Evolutionary conservation across 495 filamentous ascomycete genomes (phyloP).

Genomic region (Penicillium angulare): DNA sequence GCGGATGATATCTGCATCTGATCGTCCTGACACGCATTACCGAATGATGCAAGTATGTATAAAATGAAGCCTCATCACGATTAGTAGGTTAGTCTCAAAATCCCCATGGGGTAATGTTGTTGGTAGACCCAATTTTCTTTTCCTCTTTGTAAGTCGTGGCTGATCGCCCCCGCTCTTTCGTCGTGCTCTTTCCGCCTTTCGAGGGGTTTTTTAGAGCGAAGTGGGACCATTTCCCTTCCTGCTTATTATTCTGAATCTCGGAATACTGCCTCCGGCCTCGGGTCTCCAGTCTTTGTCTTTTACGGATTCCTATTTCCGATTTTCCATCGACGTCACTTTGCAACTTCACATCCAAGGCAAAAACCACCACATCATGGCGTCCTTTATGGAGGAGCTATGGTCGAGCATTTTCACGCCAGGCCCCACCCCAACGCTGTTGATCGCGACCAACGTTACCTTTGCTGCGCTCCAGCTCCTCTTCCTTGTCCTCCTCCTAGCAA

Average conservation of each 20-base stretch:
- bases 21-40: background rate
- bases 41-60: background rate
- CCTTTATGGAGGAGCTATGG: conserved; percentile 82
- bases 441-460: conserved; percentile 90
- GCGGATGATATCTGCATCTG: background rate
- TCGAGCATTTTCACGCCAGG: conserved; percentile 89
- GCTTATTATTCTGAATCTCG: conserved; percentile 6
- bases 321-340: conserved; percentile 15
- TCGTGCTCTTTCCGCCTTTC: background rate
- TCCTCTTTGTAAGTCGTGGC: background rate
- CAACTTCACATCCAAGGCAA: background rate
- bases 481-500: conserved; percentile 71
- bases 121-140: background rate
- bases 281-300: background rate
- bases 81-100: background rate
- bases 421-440: conserved; percentile 78
- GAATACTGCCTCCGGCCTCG: conserved; percentile 8
- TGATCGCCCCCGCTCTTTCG: background rate
- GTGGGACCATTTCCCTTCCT: background rate
- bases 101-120: background rate
- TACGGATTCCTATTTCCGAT: conserved; percentile 26
- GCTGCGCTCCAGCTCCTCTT: conserved; percentile 79
- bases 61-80: background rate
- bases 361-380: conserved; percentile 57
- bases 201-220: too few relatives aligned